Percentiles rank a stretch among this genome's conserved stretches.
Conservation (phyloP, 331 rosid species). For the Phaseolus coccineus region DNA sequence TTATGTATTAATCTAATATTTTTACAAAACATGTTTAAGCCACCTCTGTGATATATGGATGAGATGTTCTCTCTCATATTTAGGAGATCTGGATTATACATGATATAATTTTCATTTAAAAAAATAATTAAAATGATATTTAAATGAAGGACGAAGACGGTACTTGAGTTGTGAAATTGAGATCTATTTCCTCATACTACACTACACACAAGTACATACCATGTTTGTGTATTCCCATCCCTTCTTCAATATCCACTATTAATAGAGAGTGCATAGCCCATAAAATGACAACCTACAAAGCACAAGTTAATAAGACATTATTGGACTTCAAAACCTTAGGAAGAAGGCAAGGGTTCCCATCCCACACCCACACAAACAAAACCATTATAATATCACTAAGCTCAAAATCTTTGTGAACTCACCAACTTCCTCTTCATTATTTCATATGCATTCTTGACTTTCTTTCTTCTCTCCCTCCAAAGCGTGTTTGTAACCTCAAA, state of each 20-base stretch:
- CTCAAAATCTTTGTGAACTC: slow-evolving; percentile 43
- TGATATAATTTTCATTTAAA: too few relatives aligned
- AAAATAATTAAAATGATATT: not conserved
- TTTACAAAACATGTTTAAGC: too few relatives aligned
- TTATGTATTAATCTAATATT: too few relatives aligned
- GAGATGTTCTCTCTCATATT: too few relatives aligned
- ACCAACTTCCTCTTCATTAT: slow-evolving; percentile 35
- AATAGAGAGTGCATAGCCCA: slow-evolving; percentile 20
- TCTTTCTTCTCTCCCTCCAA: slow-evolving; percentile 14
- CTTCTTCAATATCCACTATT: slow-evolving; percentile 15
- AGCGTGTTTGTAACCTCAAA: slow-evolving; percentile 48
- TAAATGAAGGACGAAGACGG: not conserved
- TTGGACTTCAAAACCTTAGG: slow-evolving; percentile 7
- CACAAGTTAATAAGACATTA: not conserved
- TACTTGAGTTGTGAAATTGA: slow-evolving; percentile 7
- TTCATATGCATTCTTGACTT: slow-evolving; percentile 46
- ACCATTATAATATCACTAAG: not conserved
- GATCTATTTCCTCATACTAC: slow-evolving; percentile 17
- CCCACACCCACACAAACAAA: slow-evolving; percentile 33
- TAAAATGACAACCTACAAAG: not conserved
- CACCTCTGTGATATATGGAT: too few relatives aligned
- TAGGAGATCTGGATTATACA: too few relatives aligned
- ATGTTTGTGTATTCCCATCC: not conserved
- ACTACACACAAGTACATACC: too few relatives aligned
- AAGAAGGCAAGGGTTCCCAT: slow-evolving; percentile 46